These are phyloP conservation scores for Silene conica DNA, from an alignment of 148 eudicot species.

Conservation along the genomic window DNA sequence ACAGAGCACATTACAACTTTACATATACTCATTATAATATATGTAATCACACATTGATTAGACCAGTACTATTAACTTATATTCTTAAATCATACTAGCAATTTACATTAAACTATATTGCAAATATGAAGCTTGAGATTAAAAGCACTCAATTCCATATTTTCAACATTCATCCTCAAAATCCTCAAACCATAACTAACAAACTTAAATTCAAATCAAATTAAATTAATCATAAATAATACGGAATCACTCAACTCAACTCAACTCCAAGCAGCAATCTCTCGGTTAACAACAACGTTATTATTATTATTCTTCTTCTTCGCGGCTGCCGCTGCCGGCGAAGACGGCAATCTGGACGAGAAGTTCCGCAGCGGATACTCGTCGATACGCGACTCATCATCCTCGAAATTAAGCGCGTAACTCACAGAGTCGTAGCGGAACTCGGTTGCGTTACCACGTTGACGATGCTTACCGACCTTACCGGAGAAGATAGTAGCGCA, in stretches of 20 bases:
- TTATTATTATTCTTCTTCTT: neutral
- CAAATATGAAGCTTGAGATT: neutral
- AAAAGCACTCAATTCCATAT: neutral
- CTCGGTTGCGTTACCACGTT: conserved; percentile 33
- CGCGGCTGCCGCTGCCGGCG: conserved; percentile 4
- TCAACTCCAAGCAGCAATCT: conserved; percentile 30
- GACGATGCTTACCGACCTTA: conserved; percentile 24
- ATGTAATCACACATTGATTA: no score
- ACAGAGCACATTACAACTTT: no score
- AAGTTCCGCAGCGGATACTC: conserved; percentile 32
- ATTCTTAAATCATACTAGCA: no score
- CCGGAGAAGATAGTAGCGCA: conserved; percentile 29
- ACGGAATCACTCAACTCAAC: no score
- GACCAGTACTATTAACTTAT: no score
- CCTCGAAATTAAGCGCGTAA: conserved; percentile 58
- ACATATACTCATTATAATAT: no score
- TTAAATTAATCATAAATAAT: no score
- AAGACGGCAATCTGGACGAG: conserved; percentile 36
- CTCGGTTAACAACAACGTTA: conserved; percentile 19
- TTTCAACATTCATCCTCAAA: neutral
- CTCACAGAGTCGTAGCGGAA: conserved; percentile 59
- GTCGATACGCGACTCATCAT: conserved; percentile 28
- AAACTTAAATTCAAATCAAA: neutral
- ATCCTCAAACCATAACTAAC: neutral
- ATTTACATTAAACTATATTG: no score